Evolutionary conservation across 768 basidiomycete species (phyloP), one percentile per base, ranked within the genome.

Genomic region (Boletellus emodensis): DNA sequence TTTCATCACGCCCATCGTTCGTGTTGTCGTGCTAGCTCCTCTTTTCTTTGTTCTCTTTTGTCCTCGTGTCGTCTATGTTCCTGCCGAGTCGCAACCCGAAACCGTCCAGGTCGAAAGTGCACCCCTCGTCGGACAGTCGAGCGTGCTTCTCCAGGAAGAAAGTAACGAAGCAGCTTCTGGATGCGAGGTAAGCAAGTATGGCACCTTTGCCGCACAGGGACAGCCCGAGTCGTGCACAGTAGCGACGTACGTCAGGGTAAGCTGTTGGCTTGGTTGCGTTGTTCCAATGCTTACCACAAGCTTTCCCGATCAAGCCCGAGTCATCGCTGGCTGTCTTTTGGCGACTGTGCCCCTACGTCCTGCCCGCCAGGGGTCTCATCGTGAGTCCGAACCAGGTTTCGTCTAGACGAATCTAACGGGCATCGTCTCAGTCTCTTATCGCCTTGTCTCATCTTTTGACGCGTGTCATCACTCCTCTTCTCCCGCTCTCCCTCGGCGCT

Each of bases 401-500:
- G 20, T 53, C 12, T 9, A 2, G 48, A 24, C 41, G 18, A 9
- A 43, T 49, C 36, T 58, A 35, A 57, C 28, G 15, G 17, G 24
- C 17, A 15, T 46, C 24, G 39, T 45, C 5, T 33, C 58, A 89
- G 87, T 52, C 76, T 9, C 46, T 87, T 7, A 93, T 92, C 64
- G 72, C 90, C 34, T 20, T 84, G 30, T 73, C 94, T 48, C 73
- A 97, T 37, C 56, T 87, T 22, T 52, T 90, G 35, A 87, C 85
- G 30, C 87, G 94, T 28, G 67, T 85, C n/a, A 78, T 94, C 52
- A 92, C 88, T 59, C 67, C 85, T 17, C 71, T 81, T 5, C 69
- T 90, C 51, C 94, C 94, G 0, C 71, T 84, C 44, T 76, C 83
- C 0, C 75, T 94, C 22, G 88, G 86, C 15, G 67, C 78, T 34